phyloP scores from a whole-genome alignment of 257 asterid species.

The Verbascum thapsus region DNA sequence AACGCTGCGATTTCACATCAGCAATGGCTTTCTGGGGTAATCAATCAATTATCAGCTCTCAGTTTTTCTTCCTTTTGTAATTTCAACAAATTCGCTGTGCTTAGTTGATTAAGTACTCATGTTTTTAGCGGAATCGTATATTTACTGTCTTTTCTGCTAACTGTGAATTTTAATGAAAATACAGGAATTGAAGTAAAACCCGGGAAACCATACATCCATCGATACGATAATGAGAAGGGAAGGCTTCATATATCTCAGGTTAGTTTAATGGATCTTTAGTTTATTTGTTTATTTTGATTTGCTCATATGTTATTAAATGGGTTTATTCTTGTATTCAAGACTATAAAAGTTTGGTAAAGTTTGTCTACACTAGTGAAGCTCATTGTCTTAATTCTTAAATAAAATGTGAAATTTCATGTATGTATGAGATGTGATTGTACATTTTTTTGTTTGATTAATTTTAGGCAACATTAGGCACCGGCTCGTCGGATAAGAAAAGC shows the following conservation, averaged over 20 bases:
- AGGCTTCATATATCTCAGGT: conserved; percentile 94
- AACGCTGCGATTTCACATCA: conserved; percentile 29
- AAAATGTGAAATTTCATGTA: no score
- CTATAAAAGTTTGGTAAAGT: neutral
- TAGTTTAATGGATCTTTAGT: conserved; percentile 8
- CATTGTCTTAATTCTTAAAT: neutral
- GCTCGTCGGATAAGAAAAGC: conserved; percentile 60
- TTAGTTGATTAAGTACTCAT: neutral
- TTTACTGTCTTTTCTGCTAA: neutral
- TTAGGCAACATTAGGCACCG: conserved; percentile 82
- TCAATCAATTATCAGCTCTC: neutral
- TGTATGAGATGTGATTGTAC: conserved; percentile 9
- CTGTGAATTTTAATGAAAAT: neutral
- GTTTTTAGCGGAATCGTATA: neutral
- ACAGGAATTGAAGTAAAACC: conserved; percentile 83
- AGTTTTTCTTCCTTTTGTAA: neutral
- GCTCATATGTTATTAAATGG: neutral
- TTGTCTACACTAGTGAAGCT: conserved; percentile 2
- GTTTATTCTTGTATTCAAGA: conserved; percentile 1
- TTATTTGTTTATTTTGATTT: neutral
- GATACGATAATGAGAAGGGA: conserved; percentile 46
- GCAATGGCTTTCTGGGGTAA: conserved; percentile 63
- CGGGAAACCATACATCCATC: conserved; percentile 58
- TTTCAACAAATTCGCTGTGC: neutral
- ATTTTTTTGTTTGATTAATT: conserved; percentile 17